A percentile compares a stretch with the other conserved stretches of the same genome.
These are phyloP conservation scores for Spatholobus suberectus DNA, from an alignment of 306 rosid species.

Conservation along the genomic window DNA sequence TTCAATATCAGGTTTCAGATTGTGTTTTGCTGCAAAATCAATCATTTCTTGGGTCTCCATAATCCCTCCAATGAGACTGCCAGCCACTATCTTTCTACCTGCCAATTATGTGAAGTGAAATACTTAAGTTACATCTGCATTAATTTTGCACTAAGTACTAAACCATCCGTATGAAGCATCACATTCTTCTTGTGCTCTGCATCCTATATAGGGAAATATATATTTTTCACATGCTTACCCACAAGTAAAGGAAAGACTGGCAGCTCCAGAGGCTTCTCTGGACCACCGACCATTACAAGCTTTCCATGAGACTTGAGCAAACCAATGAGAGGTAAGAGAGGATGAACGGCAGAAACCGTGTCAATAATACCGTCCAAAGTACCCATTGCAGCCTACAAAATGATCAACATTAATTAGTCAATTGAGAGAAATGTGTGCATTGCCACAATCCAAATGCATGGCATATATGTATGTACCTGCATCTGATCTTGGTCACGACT, in stretches of 20 bases:
- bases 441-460: neutral
- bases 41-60: conserved; percentile 58
- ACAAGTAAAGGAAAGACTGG: conserved; percentile 26
- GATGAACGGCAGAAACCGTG: conserved; percentile 51
- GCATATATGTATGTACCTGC: conserved; percentile 39
- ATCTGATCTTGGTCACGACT: conserved; percentile 54
- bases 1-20: conserved; percentile 49
- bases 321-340: conserved; percentile 49
- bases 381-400: conserved; percentile 43
- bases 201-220: too few relatives aligned
- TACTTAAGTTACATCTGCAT: too few relatives aligned
- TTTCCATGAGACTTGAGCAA: conserved; percentile 58
- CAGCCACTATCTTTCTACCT: conserved; percentile 52
- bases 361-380: conserved; percentile 65
- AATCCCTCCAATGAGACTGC: conserved; percentile 46
- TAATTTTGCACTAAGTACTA: too few relatives aligned
- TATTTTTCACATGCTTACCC: conserved; percentile 35
- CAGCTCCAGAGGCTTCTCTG: conserved; percentile 50
- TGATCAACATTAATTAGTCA: neutral
- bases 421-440: neutral
- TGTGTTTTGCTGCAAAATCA: conserved; percentile 54
- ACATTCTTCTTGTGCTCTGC: too few relatives aligned
- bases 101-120: neutral
- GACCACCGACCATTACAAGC: conserved; percentile 55
- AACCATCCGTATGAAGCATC: too few relatives aligned